A percentile compares a stretch with the other conserved stretches of the same genome.
These are phyloP conservation scores for Brasenia schreberi DNA, from an alignment of 164 flowering plant genomes.

Conservation along the genomic window DNA sequence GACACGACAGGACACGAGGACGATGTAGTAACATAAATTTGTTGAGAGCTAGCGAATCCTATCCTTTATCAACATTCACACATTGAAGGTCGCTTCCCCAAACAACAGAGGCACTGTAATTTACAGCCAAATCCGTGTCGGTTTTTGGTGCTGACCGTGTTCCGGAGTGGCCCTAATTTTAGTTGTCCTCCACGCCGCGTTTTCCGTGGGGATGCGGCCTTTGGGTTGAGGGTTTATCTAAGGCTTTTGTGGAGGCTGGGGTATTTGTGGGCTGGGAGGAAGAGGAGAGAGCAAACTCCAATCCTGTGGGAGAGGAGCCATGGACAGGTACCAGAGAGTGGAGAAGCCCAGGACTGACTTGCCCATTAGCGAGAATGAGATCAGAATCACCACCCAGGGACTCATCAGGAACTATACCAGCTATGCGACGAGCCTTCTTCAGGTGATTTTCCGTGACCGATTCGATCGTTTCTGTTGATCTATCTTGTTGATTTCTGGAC, in stretches of 20 bases:
- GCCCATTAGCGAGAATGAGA: constrained; percentile 59
- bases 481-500: background rate
- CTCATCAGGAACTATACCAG: constrained; percentile 64
- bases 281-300: background rate
- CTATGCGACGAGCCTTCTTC: constrained; percentile 66
- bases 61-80: too few species aligned
- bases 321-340: constrained; percentile 71
- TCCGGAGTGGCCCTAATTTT: background rate
- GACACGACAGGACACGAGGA: too few species aligned
- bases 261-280: background rate
- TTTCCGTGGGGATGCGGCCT: background rate
- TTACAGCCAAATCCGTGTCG: too few species aligned
- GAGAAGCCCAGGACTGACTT: constrained; percentile 53
- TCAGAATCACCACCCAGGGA: constrained; percentile 72
- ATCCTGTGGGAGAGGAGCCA: constrained; percentile 6
- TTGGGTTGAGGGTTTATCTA: background rate
- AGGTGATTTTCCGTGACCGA: constrained; percentile 20
- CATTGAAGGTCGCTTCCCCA: too few species aligned
- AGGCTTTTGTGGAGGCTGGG: background rate
- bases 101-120: too few species aligned
- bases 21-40: too few species aligned
- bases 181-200: background rate
- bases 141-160: background rate
- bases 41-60: too few species aligned
- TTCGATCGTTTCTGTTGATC: background rate